phyloP scores from a whole-genome alignment of 768 basidiomycete species.

The Tulasnella sp. region DNA sequence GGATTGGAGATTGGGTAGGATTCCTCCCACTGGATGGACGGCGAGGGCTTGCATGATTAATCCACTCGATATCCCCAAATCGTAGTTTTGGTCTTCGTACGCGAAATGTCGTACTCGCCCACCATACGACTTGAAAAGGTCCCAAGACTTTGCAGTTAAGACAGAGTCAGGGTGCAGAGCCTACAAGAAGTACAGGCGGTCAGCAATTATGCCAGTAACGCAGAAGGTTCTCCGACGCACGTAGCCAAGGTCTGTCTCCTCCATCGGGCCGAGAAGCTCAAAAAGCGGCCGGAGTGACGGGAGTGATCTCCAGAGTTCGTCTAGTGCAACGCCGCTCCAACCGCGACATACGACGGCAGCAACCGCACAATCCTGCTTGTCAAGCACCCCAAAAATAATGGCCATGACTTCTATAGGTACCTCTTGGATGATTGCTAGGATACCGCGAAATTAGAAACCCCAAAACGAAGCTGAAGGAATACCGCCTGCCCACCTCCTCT shows the following conservation, averaged over 20 bases:
- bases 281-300: not conserved
- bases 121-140: not conserved
- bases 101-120: not conserved
- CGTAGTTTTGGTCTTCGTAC: not conserved
- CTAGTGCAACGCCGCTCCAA: not conserved
- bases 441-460: not conserved
- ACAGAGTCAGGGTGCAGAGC: not conserved
- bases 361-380: not conserved
- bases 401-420: not conserved
- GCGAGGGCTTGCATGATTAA: not conserved
- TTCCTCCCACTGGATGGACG: not conserved
- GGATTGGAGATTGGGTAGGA: not conserved
- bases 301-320: conserved; percentile 4
- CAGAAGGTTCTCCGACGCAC: not conserved
- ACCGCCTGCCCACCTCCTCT: too few relatives aligned
- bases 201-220: not conserved
- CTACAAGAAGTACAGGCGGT: not conserved
- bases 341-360: not conserved
- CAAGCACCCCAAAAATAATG: not conserved
- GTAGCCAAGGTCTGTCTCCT: not conserved
- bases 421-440: not conserved
- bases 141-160: not conserved
- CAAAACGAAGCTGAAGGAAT: not conserved
- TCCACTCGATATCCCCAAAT: not conserved
- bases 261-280: not conserved